phyloP scores from a whole-genome alignment of 768 basidiomycete genomes.

The Cubamyces lactineus region DNA sequence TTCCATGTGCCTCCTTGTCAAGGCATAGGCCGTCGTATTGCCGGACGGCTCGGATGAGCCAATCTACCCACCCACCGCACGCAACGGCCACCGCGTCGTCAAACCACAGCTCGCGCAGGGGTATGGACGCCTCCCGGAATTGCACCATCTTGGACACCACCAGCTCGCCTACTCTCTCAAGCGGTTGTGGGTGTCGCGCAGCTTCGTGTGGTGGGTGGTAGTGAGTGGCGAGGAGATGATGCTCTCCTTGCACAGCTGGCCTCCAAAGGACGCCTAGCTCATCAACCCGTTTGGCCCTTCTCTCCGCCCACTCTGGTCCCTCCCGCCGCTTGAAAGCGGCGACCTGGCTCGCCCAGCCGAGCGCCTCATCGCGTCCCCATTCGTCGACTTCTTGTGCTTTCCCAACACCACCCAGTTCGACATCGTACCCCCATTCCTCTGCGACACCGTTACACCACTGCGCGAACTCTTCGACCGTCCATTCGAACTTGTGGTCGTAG shows the following conservation, averaged over 20 bases:
- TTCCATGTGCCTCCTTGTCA: slow-evolving; percentile 19
- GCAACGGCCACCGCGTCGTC: slow-evolving; percentile 48
- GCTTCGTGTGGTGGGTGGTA: slow-evolving; percentile 54
- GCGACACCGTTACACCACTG: slow-evolving; percentile 62
- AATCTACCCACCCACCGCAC: slow-evolving; percentile 68
- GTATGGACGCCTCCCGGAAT: slow-evolving; percentile 50
- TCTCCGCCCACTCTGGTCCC: slow-evolving; percentile 33
- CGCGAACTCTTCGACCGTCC: slow-evolving; percentile 76
- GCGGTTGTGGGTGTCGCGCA: slow-evolving; percentile 46
- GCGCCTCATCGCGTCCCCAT: slow-evolving; percentile 68
- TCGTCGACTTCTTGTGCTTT: slow-evolving; percentile 60
- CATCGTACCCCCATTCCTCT: slow-evolving; percentile 71
- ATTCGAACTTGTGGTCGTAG: slow-evolving; percentile 87
- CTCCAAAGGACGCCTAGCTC: slow-evolving; percentile 20
- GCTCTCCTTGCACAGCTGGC: slow-evolving; percentile 32
- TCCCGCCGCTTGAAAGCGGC: slow-evolving; percentile 61
- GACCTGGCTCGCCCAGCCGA: slow-evolving; percentile 70
- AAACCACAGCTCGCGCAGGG: slow-evolving; percentile 47
- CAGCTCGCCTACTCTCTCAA: slow-evolving; percentile 50
- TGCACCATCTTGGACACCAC: slow-evolving; percentile 59
- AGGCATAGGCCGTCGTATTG: slow-evolving; percentile 34
- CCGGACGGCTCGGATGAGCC: slow-evolving; percentile 52
- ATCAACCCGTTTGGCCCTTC: slow-evolving; percentile 36
- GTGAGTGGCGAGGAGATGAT: slow-evolving; percentile 53
- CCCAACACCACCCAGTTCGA: slow-evolving; percentile 64